Base-by-base conservation (phyloP, 768 basidiomycete genomes). In the Leccinum subtestaceum region DNA sequence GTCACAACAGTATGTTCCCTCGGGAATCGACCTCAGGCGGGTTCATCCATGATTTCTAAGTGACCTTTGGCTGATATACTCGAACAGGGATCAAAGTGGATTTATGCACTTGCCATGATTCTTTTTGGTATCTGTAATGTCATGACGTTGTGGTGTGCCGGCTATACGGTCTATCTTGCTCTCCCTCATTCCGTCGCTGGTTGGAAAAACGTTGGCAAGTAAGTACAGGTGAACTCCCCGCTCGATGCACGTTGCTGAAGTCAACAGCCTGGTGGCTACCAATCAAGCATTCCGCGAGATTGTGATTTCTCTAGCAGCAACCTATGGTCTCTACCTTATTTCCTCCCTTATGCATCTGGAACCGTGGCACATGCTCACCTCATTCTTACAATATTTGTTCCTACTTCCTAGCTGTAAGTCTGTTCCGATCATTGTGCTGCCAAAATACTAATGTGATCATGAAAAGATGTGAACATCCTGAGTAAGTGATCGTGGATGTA, bases 351-450 rank as follows among this genome's bases (percentile, higher is more conserved):
- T 98, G 76, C 92, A 95, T 66, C 74, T 93, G 38, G 95, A 98
- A 71, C 95, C 95, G 0, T 96, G 94, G 93, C 95, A 98, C 80
- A 90, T 98, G 85, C 83, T 98, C 74, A 96, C 95, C 12, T 92
- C 87, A 57, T 94, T 95, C 80, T 68, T 86, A 50, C 91, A 95
- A 72, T 98, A 96, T 75, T 81, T 97, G 81, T 91, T 97, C 80
- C 82, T 95, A 64, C 80, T 94, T 40, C 93, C 93, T 56, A 81
- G 81, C 61, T 86, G 84, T 85, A 60, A 75, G 84, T 77, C 21
- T 40, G 17, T 46, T 55, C 59, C 11, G 5, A 50, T 25, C 15
- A 7, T 51, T 17, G 29, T 36, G 5, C 10, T 6, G 15, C 19
- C 38, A 19, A 17, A 27, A 56, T 53, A 56, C 59, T 73, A 43